Conservation (phyloP, 2,329 filamentous ascomycete species). For the Emergomyces pasteurianus region DNA sequence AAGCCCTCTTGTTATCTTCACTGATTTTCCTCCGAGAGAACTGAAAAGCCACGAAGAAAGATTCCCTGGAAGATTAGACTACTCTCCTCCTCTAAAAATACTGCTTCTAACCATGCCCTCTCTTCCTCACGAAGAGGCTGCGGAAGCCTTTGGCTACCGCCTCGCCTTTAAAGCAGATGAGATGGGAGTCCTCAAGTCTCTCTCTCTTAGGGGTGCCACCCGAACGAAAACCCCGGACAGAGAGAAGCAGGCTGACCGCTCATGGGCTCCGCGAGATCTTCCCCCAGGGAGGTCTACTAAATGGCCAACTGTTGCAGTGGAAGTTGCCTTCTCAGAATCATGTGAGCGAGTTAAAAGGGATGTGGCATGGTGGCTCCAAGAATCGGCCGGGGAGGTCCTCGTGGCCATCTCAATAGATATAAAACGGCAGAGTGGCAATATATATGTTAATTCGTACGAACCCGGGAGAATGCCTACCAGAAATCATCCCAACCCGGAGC, state of each 20-base stretch:
- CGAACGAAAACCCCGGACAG: not conserved
- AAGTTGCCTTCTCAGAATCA: not conserved
- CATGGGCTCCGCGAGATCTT: not conserved
- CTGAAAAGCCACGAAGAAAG: not conserved
- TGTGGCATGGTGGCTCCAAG: not conserved
- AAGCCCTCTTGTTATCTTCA: not conserved
- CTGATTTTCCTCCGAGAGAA: not conserved
- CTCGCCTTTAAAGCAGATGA: not conserved
- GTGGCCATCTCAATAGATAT: not conserved
- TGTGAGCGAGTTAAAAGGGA: not conserved
- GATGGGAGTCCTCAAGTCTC: not conserved
- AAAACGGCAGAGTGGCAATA: not conserved
- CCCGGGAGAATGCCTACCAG: not conserved
- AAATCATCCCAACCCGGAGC: not conserved
- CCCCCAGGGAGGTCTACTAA: not conserved
- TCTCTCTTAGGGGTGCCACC: not conserved
- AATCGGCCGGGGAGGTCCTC: not conserved
- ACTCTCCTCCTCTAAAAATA: not conserved
- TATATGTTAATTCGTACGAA: not conserved
- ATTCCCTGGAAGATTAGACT: not conserved
- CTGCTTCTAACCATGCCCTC: not conserved
- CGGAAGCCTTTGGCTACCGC: not conserved
- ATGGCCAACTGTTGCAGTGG: slow-evolving; percentile 2
- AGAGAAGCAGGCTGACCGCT: not conserved
- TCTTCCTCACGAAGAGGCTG: not conserved